These are phyloP conservation scores for Sextonia rubra DNA, from an alignment of 164 flowering plant species.

Conservation along the genomic window DNA sequence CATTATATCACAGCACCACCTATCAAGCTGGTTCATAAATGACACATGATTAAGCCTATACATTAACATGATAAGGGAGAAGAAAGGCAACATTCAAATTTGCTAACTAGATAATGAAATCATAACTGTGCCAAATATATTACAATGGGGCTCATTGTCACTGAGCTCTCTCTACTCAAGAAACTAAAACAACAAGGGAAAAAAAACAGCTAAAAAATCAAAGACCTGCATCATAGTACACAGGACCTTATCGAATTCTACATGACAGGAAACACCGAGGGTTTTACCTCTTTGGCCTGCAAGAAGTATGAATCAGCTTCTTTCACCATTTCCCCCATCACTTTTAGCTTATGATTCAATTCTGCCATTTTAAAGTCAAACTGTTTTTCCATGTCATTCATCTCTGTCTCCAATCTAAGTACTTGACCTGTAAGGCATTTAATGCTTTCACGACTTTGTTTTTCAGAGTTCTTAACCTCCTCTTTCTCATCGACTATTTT, in stretches of 20 bases:
- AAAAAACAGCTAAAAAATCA: not conserved
- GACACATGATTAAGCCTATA: not conserved
- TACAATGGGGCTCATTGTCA: no score
- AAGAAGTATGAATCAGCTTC: constrained; percentile 39
- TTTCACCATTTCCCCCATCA: constrained; percentile 30
- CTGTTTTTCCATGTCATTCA: constrained; percentile 39
- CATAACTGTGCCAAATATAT: no score
- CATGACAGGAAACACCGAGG: not conserved
- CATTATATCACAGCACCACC: not conserved
- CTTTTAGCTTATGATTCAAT: constrained; percentile 40
- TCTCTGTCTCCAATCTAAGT: constrained; percentile 35
- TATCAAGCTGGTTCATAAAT: not conserved
- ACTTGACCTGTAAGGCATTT: constrained; percentile 34
- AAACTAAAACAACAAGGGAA: not conserved
- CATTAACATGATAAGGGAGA: not conserved
- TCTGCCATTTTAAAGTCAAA: constrained; percentile 29
- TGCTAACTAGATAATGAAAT: not conserved
- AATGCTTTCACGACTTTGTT: constrained; percentile 31
- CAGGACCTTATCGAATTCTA: not conserved
- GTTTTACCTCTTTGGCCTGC: constrained; percentile 52
- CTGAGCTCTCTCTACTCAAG: no score
- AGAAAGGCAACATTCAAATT: not conserved
- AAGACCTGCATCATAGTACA: not conserved
- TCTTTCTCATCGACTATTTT: constrained; percentile 55
- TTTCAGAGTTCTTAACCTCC: constrained; percentile 40